Base-by-base conservation (phyloP, 768 basidiomycete species). In the Panaeolus papilionaceus region DNA sequence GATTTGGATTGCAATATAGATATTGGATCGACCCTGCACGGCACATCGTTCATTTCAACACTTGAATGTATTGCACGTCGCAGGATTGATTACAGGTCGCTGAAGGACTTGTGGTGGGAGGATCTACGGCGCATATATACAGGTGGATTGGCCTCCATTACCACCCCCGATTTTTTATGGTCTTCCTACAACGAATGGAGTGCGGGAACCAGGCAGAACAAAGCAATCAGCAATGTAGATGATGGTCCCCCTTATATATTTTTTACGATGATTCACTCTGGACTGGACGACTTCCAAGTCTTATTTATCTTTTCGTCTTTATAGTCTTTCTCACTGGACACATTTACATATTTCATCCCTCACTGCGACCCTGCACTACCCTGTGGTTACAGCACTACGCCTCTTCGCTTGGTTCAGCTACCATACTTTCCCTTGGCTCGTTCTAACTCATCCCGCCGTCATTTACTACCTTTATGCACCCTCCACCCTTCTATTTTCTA, bases 141-240 rank as follows among this genome's bases (percentile, higher is more conserved):
- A 58, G 26, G 6, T 8, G 26, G 20, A 16, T 6, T 58, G n/a
- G 47, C 23, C 47, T 51, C 26, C 28, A 37, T 58, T 28, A 58
- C 33, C 33, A 58, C 33, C 16, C 16, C 54, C 47, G 47, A 26
- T 26, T 23, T 26, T 51, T 18, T 58, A 18, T 9, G 6, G n/a
- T 8, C 47, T 49, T 49, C 26, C 54, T 37, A 58, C 54, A 58
- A 58, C 54, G 33, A 58, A 58, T 58, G 54, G 54, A 58, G 33
- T 58, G 10, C 28, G 54, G 54, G 54, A 58, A 58, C 54, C 54
- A 58, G 54, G 54, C 54, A 58, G 54, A 37, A 58, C 54, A 58
- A 58, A 12, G 54, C 54, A 23, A 28, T 33, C 33, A 33, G 28
- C 54, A 16, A 28, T 51, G 49, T 10, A 51, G 49, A 51, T 51